Evolutionary conservation across 2,329 filamentous ascomycete species (phyloP), one percentile per base, ranked within the genome.

Genomic region (Aschersonia sp.): DNA sequence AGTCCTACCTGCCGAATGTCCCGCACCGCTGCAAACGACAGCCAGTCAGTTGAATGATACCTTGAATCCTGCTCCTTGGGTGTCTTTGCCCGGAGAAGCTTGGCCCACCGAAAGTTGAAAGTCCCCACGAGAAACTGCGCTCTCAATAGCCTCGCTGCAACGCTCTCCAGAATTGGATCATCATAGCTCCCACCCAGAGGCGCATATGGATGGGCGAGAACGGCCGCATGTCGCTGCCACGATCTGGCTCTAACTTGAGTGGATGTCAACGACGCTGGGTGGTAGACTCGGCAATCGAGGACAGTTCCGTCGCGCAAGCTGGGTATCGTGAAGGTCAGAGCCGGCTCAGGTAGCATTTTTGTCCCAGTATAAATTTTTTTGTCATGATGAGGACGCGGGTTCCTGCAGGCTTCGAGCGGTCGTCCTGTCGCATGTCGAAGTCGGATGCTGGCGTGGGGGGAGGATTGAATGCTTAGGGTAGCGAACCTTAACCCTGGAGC

Each of bases 151-250:
- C 82, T 74, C 2, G 69, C 68, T 1, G 76, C 78, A 3, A 85
- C 66, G 7, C 78, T 69, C n/a, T 77, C 71, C 1, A 97, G 83
- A 0, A 95, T 73, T 0, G 77, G 75, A 60, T 97, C 89, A 60
- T 97, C 86, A 59, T 81, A 92, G 62, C 71, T 81, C 5, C 90
- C 92, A 5, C 92, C 92, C 46, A 97, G 69, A 0, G 87, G 82
- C 35, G 87, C 87, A 60, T 97, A 97, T 0, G 92, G 90, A 63
- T 97, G 92, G 10, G 89, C 89, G 40, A 97, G 68, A 4, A 95
- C 70, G 43, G 74, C 76, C 12, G 70, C 72, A 53, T 78, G 66
- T 45, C 65, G 67, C 42, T 55, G 58, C 73, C 73, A 77, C 46
- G 61, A 55, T 32, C 60, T 59, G 10, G 64, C 57, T 41, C 49